phyloP scores from a whole-genome alignment of 1,284 basidiomycete species.

The Phaffia rhodozyma region DNA sequence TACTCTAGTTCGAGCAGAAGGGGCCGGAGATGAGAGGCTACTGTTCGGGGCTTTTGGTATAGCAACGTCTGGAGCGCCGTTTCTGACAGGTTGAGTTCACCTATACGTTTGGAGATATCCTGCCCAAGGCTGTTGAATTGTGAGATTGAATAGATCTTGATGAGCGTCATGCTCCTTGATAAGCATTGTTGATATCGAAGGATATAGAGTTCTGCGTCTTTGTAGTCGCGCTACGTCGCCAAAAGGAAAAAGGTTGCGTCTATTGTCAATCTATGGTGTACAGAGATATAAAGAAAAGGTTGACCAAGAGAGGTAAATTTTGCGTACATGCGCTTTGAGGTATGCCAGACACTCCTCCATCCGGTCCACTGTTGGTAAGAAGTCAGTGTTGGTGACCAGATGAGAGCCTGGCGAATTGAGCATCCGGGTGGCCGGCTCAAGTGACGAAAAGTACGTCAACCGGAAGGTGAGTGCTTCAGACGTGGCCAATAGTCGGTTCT shows the following conservation, averaged over 20 bases:
- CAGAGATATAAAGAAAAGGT: background rate
- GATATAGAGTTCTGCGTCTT: constrained; percentile 79
- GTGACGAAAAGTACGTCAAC: constrained; percentile 79
- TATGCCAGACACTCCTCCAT: constrained; percentile 86
- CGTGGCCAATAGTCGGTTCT: constrained; percentile 63
- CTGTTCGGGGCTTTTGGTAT: constrained; percentile 70
- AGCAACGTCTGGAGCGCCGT: constrained; percentile 72
- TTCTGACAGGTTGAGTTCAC: constrained; percentile 51
- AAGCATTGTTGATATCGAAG: constrained; percentile 90
- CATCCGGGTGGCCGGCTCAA: constrained; percentile 78
- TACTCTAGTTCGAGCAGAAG: constrained; percentile 73
- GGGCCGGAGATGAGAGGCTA: constrained; percentile 58
- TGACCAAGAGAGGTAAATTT: background rate
- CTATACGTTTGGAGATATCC: constrained; percentile 59
- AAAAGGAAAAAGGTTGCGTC: background rate
- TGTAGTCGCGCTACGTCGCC: constrained; percentile 58
- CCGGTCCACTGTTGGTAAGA: constrained; percentile 83
- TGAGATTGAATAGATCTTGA: constrained; percentile 85
- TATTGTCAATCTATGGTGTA: background rate
- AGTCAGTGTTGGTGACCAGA: constrained; percentile 74
- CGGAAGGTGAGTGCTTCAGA: constrained; percentile 64
- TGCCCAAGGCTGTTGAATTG: constrained; percentile 58
- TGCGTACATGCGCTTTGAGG: constrained; percentile 64
- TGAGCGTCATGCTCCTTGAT: constrained; percentile 87
- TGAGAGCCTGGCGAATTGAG: constrained; percentile 73